Percentiles rank a stretch among this genome's conserved stretches.
Conservation (phyloP, 176 grass and related monocot genomes). For the Carex myosuroides region DNA sequence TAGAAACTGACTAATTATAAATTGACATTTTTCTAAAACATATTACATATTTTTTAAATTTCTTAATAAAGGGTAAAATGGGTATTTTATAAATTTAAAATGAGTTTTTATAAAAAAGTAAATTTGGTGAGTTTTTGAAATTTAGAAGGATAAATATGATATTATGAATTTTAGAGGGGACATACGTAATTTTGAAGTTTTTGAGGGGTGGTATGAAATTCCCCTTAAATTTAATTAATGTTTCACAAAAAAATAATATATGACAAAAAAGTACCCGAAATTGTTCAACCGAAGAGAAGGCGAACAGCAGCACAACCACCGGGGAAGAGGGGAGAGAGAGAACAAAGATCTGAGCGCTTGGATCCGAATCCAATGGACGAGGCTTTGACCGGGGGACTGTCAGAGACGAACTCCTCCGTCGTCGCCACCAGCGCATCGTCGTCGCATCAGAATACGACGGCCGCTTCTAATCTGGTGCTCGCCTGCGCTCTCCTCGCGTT, state of each 20-base stretch:
- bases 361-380: conserved; percentile 23
- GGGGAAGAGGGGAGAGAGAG: neutral
- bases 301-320: conserved; percentile 20
- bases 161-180: too few species aligned
- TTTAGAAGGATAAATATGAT: too few species aligned
- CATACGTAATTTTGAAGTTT: too few species aligned
- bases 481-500: conserved; percentile 15
- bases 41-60: too few species aligned
- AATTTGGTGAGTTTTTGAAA: too few species aligned
- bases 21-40: too few species aligned
- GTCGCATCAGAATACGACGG: neutral
- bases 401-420: conserved; percentile 6
- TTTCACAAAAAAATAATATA: neutral
- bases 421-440: neutral
- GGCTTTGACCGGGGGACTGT: neutral
- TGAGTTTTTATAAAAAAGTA: too few species aligned
- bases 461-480: conserved; percentile 5
- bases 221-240: neutral
- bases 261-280: neutral
- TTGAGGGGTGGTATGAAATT: too few species aligned
- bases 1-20: too few species aligned
- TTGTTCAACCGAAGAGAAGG: neutral
- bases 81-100: too few species aligned
- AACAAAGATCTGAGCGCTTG: neutral
- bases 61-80: too few species aligned